These are phyloP conservation scores for Leptographium flavum DNA, from an alignment of 2,329 filamentous ascomycete genomes.

Conservation along the genomic window DNA sequence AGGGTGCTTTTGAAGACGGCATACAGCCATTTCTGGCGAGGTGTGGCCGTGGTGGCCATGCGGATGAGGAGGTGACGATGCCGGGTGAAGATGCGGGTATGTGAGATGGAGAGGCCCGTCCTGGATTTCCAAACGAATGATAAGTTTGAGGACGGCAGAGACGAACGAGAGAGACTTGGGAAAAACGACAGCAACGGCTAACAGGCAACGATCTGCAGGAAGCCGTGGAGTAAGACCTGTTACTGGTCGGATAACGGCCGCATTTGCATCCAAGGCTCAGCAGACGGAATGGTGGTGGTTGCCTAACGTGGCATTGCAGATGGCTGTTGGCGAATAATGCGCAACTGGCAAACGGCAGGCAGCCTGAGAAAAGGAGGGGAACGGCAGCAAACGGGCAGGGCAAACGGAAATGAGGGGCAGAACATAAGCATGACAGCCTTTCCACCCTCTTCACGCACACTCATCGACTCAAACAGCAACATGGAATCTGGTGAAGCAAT, in stretches of 20 bases:
- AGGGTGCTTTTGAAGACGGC: conserved; percentile 5
- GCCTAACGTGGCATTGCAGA: not conserved
- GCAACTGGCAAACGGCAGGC: not conserved
- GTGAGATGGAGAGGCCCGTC: no score
- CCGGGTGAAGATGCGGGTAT: not conserved
- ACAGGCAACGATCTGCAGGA: not conserved
- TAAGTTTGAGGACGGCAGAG: not conserved
- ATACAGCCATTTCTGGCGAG: not conserved
- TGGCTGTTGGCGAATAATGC: not conserved
- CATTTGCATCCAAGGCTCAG: not conserved
- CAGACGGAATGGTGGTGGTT: not conserved
- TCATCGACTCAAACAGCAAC: no score
- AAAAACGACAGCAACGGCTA: not conserved
- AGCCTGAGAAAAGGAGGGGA: not conserved
- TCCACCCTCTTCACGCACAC: no score
- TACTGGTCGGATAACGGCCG: not conserved
- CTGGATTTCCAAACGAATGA: not conserved
- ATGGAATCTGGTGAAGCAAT: no score
- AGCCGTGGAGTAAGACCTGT: not conserved
- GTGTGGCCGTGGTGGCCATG: no score
- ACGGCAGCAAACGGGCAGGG: no score
- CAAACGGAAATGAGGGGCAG: no score
- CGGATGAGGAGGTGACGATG: no score
- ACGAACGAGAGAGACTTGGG: not conserved
- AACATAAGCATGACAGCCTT: no score